Percentiles rank a stretch among this genome's conserved stretches.
Conservation (phyloP, 306 rosid species). For the Rosa chinensis region DNA sequence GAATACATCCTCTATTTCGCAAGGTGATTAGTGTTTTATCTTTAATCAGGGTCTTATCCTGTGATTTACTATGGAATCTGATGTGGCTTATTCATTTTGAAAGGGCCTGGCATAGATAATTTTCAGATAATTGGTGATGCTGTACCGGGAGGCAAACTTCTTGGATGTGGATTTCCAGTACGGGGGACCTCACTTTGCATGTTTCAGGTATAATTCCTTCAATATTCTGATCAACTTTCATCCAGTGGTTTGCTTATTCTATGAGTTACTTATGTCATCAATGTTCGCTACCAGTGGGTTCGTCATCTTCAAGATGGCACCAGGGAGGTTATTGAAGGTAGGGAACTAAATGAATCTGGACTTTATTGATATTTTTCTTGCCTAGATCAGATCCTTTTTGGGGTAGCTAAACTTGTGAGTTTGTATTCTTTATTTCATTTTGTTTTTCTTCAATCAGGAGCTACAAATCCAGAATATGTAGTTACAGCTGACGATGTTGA, state of each 20-base stretch:
- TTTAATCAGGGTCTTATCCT: not conserved
- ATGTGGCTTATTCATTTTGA: conserved; percentile 34
- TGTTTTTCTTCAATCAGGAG: conserved; percentile 59
- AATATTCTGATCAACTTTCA: conserved; percentile 12
- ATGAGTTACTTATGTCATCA: conserved; percentile 19
- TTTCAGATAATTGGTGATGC: conserved; percentile 93
- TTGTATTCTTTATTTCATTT: not conserved
- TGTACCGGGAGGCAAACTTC: conserved; percentile 79
- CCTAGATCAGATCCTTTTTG: conserved; percentile 7
- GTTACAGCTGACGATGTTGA: conserved; percentile 96
- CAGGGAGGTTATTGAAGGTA: conserved; percentile 92
- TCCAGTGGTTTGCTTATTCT: conserved; percentile 7
- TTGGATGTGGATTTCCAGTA: conserved; percentile 92
- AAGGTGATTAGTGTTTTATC: conserved; percentile 38
- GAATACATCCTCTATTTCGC: conserved; percentile 42
- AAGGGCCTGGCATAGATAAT: conserved; percentile 83
- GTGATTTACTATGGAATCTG: conserved; percentile 20
- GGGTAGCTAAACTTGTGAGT: not conserved
- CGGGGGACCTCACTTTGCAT: conserved; percentile 91
- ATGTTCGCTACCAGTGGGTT: conserved; percentile 75
- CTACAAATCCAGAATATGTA: conserved; percentile 92
- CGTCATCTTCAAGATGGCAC: conserved; percentile 98
- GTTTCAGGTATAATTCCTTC: conserved; percentile 74
- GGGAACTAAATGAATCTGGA: conserved; percentile 23
- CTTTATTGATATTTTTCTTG: not conserved